Evolutionary conservation across 345 rosid genomes (phyloP).

Genomic region (Salix brachista): DNA sequence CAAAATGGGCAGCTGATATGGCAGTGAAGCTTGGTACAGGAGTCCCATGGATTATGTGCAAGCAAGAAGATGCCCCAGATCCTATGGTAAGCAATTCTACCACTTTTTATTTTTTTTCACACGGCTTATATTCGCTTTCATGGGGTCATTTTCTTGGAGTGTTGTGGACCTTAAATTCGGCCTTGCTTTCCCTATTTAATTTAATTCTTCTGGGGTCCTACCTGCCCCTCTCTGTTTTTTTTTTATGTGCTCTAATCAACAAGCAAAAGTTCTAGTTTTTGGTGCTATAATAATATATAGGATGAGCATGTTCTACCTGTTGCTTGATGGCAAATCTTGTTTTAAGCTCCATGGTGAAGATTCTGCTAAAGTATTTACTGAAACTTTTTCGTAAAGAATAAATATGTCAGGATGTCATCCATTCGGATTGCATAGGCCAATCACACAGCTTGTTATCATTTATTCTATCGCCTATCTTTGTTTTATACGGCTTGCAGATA

Average conservation of each 20-base stretch:
- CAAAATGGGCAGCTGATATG: conserved; percentile 48
- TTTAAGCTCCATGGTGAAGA: too few species aligned
- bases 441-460: background rate
- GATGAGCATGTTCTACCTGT: background rate
- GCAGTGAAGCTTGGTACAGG: conserved; percentile 45
- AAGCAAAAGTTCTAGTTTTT: background rate
- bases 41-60: conserved; percentile 59
- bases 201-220: conserved; percentile 1
- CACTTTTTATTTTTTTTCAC: too few species aligned
- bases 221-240: background rate
- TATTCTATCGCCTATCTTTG: background rate
- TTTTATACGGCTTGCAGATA: conserved; percentile 18
- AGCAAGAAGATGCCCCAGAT: conserved; percentile 52
- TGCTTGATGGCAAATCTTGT: background rate
- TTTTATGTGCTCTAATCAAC: background rate
- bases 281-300: background rate
- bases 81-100: conserved; percentile 22
- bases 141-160: background rate
- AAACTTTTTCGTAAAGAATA: background rate
- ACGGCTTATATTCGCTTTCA: background rate
- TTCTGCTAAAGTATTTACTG: background rate
- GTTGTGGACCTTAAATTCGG: background rate
- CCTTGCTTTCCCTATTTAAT: background rate
- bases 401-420: background rate
- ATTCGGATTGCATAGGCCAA: background rate